Percentiles rank a stretch among this genome's conserved stretches.
These are phyloP conservation scores for Xylaria sp. DNA, from an alignment of 2,329 filamentous ascomycete genomes.

Conservation along the genomic window DNA sequence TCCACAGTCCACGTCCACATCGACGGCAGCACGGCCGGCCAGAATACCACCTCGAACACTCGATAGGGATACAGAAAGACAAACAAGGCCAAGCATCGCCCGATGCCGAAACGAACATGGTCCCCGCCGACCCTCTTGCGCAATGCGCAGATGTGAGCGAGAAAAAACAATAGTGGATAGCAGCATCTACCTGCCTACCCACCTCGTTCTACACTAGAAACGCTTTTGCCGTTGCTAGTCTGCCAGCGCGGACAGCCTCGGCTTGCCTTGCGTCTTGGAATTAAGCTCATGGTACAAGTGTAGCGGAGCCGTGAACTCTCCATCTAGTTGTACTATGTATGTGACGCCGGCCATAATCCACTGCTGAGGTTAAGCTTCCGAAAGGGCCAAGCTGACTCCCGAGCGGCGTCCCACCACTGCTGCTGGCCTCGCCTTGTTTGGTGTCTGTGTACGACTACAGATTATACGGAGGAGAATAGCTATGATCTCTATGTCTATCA, in stretches of 20 bases:
- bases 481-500: background rate
- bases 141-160: constrained; percentile 10
- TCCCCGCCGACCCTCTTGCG: constrained; percentile 5
- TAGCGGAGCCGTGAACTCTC: constrained; percentile 1
- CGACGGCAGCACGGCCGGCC: constrained; percentile 20
- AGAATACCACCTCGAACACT: constrained; percentile 14
- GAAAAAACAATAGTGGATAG: constrained; percentile 29
- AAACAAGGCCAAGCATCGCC: constrained; percentile 13
- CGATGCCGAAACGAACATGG: constrained; percentile 24
- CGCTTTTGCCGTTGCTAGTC: no score
- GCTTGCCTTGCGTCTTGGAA: constrained; percentile 6
- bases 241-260: constrained; percentile 11
- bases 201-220: no score
- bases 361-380: background rate
- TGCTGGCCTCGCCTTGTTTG: background rate
- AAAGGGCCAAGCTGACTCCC: background rate
- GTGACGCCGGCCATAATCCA: background rate
- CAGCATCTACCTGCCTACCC: constrained; percentile 23
- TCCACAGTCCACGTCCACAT: no score
- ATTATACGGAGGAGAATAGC: no score
- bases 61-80: background rate
- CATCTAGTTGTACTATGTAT: background rate
- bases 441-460: background rate
- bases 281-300: constrained; percentile 4
- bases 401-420: background rate